Base-by-base conservation (phyloP, 768 basidiomycete genomes). In the Macrocybe gigantea region DNA sequence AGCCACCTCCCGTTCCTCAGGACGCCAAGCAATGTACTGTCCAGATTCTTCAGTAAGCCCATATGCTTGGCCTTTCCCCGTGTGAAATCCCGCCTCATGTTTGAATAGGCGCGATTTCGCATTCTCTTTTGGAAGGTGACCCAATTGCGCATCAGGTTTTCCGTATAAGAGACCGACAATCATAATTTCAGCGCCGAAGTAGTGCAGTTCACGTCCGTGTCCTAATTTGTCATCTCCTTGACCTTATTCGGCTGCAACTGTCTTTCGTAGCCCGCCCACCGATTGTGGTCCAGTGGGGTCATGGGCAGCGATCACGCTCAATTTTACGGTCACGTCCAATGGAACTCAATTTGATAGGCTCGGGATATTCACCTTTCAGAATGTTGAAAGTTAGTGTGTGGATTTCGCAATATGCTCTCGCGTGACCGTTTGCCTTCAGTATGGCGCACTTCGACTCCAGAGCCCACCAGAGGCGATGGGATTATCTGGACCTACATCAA, bases 371-470 rank as follows among this genome's bases (percentile, higher is more conserved):
- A 85, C 83, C 5, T 83, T 88, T 59, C 80, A 86, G 32, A 82
- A 87, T 56, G 84, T 85, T 6, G 88, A 89, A 62, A 86, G 83
- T 85, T 55, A 51, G 79, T 59, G 3, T 22, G 15, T 11, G 15
- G 14, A 9, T 14, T 8, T 39, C 22, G 22, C 2, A 22, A 1
- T 22, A 22, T 22, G 22, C 22, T 22, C 22, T 4, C 22, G 22
- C 22, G 4, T 22, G 11, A 45, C 47, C 38, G 44, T 30, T 32
- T 22, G 38, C 48, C 35, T 2, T 5, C 29, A 86, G 84, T 88
- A 44, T 88, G 87, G 88, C 73, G 88, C 33, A 88, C 84, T 15
- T 88, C 85, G 0, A 90, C 88, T n/a, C 82, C 87, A 0, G 88
- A 90, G 61, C 88, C 88, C 0, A 83, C 80, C 0, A 55, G 53